phyloP scores from a whole-genome alignment of 306 rosid genomes.

The Coriaria nepalensis region DNA sequence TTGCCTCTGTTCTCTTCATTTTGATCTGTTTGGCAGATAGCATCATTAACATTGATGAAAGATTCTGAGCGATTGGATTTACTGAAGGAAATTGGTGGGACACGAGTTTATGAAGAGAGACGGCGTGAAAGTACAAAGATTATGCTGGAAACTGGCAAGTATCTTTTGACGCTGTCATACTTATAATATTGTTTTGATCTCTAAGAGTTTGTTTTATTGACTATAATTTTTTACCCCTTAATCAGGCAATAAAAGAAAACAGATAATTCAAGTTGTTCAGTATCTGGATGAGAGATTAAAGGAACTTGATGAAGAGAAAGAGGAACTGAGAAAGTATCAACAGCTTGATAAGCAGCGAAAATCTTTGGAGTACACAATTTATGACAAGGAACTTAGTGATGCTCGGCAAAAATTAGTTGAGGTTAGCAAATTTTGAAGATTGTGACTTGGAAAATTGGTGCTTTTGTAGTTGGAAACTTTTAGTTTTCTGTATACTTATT shows the following conservation, averaged over 20 bases:
- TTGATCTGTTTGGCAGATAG: constrained; percentile 41
- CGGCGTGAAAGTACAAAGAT: constrained; percentile 95
- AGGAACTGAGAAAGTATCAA: constrained; percentile 86
- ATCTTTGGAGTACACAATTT: constrained; percentile 79
- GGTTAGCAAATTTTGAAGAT: constrained; percentile 36
- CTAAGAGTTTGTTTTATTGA: constrained; percentile 3
- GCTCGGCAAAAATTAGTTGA: constrained; percentile 76
- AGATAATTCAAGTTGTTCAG: constrained; percentile 96
- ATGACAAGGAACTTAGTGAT: constrained; percentile 79
- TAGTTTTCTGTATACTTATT: neutral
- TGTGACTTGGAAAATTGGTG: neutral
- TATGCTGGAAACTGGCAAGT: constrained; percentile 91
- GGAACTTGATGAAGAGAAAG: constrained; percentile 96
- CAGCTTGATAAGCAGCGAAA: constrained; percentile 90
- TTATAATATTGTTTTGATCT: constrained; percentile 5
- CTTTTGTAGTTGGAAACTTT: neutral
- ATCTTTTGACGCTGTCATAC: neutral
- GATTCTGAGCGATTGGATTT: constrained; percentile 90
- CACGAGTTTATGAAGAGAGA: constrained; percentile 95
- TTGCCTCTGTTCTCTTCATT: constrained; percentile 1
- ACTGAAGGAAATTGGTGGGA: constrained; percentile 96
- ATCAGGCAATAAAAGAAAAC: constrained; percentile 80
- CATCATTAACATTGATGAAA: constrained; percentile 87
- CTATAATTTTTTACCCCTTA: constrained; percentile 15
- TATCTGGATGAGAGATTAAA: constrained; percentile 89